Base-by-base conservation (phyloP, 441 rosid species). In the Aleurites moluccanus region DNA sequence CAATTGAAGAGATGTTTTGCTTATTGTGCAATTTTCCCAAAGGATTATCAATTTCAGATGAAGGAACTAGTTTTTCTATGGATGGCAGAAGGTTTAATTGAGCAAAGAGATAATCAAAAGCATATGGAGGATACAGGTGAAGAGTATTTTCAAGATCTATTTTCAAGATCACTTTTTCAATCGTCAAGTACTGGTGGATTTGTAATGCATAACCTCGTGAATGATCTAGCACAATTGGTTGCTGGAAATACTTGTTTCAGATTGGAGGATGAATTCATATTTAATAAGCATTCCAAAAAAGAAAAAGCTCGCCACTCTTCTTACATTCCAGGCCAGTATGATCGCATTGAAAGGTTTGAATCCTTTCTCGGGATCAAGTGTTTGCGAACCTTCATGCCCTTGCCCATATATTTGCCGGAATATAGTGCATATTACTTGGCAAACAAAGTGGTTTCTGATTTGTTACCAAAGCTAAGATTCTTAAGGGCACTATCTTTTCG, bases 1-100 rank as follows among this genome's bases (percentile, higher is more conserved):
- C 52, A 79, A 20, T 75, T 82, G 18, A 85, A 82, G 47, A 76
- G 38, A 14, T 82, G 83, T 62, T 85, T 85, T 8, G 77, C 84
- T 10, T 85, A 82, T 10, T 85, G 84, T 79, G 74, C 84, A 0
- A 16, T 82, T 15, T 78, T 85, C 55, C 84, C 81, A 1, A 59
- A 73, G 61, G 78, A 45, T 61, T 72, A 76, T 4, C 40, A 35
- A 63, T 80, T 85, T 69, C 38, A 64, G 45, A 72, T 78, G 69
- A 67, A 80, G 3, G 53, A 69, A 2, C 56, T 85, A 18, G 53
- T 80, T 33, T 57, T 68, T 66, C n/a, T 73, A 9, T 83, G 82
- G 81, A 78, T 80, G 57, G 86, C 81, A 21, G 85, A 80, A 25
- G 82, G 83, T 11, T 74, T 80, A 70, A 27, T 82, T 65, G 72